Base-by-base conservation (phyloP, 2,329 filamentous ascomycete genomes). In the Penicillium italicum region DNA sequence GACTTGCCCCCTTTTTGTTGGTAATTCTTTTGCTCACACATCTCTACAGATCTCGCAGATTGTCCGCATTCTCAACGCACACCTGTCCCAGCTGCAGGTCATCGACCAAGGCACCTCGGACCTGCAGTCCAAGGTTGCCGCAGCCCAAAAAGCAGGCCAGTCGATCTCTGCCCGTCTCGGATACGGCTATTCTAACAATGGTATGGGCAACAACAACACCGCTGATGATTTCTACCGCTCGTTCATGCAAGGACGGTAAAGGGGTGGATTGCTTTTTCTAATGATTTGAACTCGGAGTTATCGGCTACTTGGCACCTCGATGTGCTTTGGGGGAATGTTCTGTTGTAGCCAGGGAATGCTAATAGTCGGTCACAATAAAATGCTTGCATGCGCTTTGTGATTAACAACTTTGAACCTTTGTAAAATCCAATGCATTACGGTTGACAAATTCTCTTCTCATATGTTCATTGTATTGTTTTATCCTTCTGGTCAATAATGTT, bases 171-270 rank as follows among this genome's bases (percentile, higher is more conserved):
- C 72, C 43, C 66, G 73, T 50, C 65, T 72, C 59, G 65, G 75
- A 50, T 70, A 74, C 40, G 69, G 68, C 54, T 67, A 72, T 57
- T 64, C 63, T 42, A 73, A 68, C 47, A 69, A 69, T 34, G 68
- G 66, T 7, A 66, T 77, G 44, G 77, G 74, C 60, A 73, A 73
- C 56, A 76, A 73, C 56, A 87, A 89, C 69, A 87, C 88, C 16
- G 87, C 89, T 1, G 91, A 96, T 69, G 90, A 91, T 73, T 97
- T 97, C 75, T 96, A 94, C 72, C 84, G 89, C 47, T 96, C 90
- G 53, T 96, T 91, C 76, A 86, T 91, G 79, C 89, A 88, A 38
- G 81, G 89, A 62, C 83, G 87, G 74, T 88, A 67, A 61, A 64
- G 11, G 50, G 41, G 69, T 71, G 69, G 50, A 69, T 74, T 36